Evolutionary conservation across 768 basidiomycete genomes (phyloP), one percentile per base, ranked within the genome.

Genomic region (Kwoniella newhampshirensis): DNA sequence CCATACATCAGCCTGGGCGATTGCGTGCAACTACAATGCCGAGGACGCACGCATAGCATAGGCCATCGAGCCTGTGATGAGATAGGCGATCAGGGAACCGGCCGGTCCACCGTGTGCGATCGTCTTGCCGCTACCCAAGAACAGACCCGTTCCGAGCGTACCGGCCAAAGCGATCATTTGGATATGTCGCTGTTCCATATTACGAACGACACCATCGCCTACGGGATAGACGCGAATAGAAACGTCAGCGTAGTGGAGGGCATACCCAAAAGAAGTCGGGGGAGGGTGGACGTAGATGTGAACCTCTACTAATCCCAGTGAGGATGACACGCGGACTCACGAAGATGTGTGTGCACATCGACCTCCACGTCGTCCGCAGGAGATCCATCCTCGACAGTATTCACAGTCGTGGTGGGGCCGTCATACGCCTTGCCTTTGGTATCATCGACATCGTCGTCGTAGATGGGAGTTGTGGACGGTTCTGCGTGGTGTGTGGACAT

Each of bases 141-240:
- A 66, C 18, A 53, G 41, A 43, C 59, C 54, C 13, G 57, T 62
- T 36, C 56, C 64, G 47, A 62, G 50, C 2, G 60, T 59, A 1
- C 64, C 63, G 25, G 65, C 65, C 18, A 67, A 41, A 4, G 62
- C 60, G 35, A 67, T 67, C 60, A 67, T 67, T 41, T 63, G 63
- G 55, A 67, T 62, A 49, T 67, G 66, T 18, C 66, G 36, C 43
- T 67, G 66, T 50, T 63, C 66, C 66, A 67, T 81, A 35, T 82
- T 82, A 26, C 87, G 82, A 66, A 88, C 87, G 4, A 89, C 86
- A 27, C 79, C 80, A 67, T 88, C 87, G 46, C 60, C 65, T 66
- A 32, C n/a, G n/a, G n/a, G n/a, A n/a, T n/a, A n/a, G n/a, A n/a
- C n/a, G 32, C 21, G 32, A 13, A 25, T 12, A 15, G 9, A 21